Percentiles rank a stretch among this genome's conserved stretches.
Conservation (phyloP, 2,329 filamentous ascomycete species). For the Aspergillus ochraceus region DNA sequence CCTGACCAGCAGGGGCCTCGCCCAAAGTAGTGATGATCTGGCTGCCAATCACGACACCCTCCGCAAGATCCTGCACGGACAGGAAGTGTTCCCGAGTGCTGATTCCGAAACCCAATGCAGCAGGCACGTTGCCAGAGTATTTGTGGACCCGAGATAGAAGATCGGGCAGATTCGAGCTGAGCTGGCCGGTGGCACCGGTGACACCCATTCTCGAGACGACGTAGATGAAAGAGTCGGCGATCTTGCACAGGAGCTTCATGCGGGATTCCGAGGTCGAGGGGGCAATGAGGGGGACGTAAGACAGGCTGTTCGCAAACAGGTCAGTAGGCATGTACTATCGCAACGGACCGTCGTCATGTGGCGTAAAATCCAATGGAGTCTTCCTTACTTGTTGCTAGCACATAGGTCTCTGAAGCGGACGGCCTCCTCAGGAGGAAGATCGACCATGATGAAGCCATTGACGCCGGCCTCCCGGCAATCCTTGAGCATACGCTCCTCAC, state of each 20-base stretch:
- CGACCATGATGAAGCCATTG: slow-evolving; percentile 96
- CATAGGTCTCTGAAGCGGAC: slow-evolving; percentile 61
- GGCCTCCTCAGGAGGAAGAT: slow-evolving; percentile 95
- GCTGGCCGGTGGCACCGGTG: slow-evolving; percentile 80
- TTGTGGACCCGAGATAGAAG: slow-evolving; percentile 83
- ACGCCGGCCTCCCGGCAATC: slow-evolving; percentile 82
- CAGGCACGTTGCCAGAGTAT: slow-evolving; percentile 86
- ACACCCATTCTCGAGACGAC: slow-evolving; percentile 97
- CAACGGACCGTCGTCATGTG: background rate
- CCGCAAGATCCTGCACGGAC: slow-evolving; percentile 77
- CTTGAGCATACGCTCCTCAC: slow-evolving; percentile 82
- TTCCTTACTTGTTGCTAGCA: slow-evolving; percentile 30
- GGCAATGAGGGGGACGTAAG: slow-evolving; percentile 95
- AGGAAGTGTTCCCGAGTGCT: slow-evolving; percentile 93
- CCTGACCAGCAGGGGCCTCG: slow-evolving; percentile 65
- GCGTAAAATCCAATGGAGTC: slow-evolving; percentile 6
- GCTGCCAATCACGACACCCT: slow-evolving; percentile 94
- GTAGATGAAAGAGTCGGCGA: slow-evolving; percentile 98
- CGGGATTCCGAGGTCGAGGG: slow-evolving; percentile 87
- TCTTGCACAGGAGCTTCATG: slow-evolving; percentile 93
- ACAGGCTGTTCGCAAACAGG: slow-evolving; percentile 59
- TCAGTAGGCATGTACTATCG: background rate
- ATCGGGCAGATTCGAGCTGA: slow-evolving; percentile 79
- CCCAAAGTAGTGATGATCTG: slow-evolving; percentile 85
- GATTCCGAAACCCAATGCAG: slow-evolving; percentile 92